phyloP scores from a whole-genome alignment of 2,329 filamentous ascomycete species.

The Colletotrichum limetticola region DNA sequence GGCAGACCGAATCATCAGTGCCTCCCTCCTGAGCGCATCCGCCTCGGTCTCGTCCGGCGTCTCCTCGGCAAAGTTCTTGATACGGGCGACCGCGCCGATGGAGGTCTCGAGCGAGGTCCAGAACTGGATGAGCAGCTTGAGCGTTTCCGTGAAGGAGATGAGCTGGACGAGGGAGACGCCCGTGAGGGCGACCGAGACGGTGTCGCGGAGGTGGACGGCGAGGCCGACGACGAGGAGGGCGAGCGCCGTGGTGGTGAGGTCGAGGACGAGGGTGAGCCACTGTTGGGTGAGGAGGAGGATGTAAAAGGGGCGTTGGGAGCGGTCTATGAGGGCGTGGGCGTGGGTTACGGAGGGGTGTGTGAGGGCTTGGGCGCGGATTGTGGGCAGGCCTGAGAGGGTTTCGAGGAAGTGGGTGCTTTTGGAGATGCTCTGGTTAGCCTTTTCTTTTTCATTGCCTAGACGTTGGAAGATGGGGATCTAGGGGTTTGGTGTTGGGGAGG shows the following conservation, averaged over 20 bases:
- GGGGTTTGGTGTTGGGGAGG: constrained; percentile 25
- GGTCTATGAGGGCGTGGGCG: constrained; percentile 60
- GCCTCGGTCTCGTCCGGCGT: constrained; percentile 43
- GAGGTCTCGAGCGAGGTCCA: constrained; percentile 46
- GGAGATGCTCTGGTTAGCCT: neutral
- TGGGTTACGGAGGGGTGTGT: constrained; percentile 51
- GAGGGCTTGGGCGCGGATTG: constrained; percentile 67
- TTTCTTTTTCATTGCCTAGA: neutral
- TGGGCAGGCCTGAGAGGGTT: constrained; percentile 57
- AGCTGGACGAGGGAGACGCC: constrained; percentile 44
- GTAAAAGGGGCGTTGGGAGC: constrained; percentile 68
- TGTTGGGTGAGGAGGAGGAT: constrained; percentile 66
- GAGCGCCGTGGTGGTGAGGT: constrained; percentile 58
- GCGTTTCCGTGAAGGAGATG: constrained; percentile 45
- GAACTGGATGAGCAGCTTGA: constrained; percentile 47
- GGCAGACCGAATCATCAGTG: neutral
- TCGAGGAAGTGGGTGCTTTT: constrained; percentile 53
- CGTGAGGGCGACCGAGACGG: constrained; percentile 33
- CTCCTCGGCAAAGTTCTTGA: constrained; percentile 42
- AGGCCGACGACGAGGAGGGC: constrained; percentile 59
- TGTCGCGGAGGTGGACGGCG: constrained; percentile 45
- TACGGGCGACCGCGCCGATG: constrained; percentile 42
- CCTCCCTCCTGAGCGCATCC: neutral
- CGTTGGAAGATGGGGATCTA: neutral
- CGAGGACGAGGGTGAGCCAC: constrained; percentile 65